phyloP scores from a whole-genome alignment of 768 basidiomycete species.

The Tylopilus vinaceipallidus region DNA sequence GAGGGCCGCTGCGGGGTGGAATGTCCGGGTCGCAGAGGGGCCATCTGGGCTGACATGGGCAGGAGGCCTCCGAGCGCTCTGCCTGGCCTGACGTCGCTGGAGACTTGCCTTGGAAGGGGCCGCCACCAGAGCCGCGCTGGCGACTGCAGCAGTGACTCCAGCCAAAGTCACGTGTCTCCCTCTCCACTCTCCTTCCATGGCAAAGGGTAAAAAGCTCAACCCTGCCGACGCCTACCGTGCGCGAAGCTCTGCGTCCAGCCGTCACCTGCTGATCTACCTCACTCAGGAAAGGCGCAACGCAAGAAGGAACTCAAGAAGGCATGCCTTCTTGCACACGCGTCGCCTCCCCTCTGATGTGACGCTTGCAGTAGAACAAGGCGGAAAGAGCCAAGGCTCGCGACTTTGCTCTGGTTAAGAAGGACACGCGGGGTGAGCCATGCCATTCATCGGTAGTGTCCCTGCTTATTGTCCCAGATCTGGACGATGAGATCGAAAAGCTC shows the following conservation, averaged over 20 bases:
- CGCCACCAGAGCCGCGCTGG: too few relatives aligned
- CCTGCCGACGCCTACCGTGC: constrained; percentile 92
- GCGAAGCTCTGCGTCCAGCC: constrained; percentile 30
- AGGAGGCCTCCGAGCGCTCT: constrained; percentile 16
- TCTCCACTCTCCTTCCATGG: constrained; percentile 46
- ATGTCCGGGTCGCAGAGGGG: constrained; percentile 21
- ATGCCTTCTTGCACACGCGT: constrained; percentile 16
- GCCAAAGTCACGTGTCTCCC: constrained; percentile 26
- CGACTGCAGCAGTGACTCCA: constrained; percentile 24
- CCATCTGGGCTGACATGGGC: constrained; percentile 30
- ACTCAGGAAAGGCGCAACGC: constrained; percentile 81
- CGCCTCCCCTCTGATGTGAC: constrained; percentile 7
- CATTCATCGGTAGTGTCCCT: neutral
- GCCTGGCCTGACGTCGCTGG: constrained; percentile 3
- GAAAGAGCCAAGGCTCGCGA: constrained; percentile 79
- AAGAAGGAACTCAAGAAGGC: constrained; percentile 96
- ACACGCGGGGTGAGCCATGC: constrained; percentile 65
- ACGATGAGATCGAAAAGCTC: constrained; percentile 73
- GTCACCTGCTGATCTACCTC: neutral
- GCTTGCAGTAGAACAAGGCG: constrained; percentile 83
- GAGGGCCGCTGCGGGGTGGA: constrained; percentile 54
- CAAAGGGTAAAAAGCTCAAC: constrained; percentile 82
- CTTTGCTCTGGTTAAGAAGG: constrained; percentile 91
- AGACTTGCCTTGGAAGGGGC: constrained; percentile 49
- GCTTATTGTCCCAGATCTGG: constrained; percentile 55